Evolutionary conservation across 2,329 filamentous ascomycete species (phyloP).

Genomic region (Lanzia echinophila): DNA sequence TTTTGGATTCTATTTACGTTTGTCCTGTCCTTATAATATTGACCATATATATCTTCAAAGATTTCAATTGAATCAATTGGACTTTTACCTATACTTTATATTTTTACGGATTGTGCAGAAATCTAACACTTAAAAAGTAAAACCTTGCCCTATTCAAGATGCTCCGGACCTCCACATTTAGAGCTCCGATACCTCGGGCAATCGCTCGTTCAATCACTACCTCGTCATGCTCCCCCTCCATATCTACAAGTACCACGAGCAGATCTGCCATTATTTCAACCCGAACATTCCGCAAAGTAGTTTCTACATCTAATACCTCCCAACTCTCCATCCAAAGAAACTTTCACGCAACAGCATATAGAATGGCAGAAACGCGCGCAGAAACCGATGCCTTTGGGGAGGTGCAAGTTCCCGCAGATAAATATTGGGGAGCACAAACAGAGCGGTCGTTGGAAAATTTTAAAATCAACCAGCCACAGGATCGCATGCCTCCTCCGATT

Average conservation of each 20-base stretch:
- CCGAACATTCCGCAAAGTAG: not conserved
- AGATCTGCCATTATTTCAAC: slow-evolving; percentile 7
- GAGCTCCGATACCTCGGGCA: slow-evolving; percentile 8
- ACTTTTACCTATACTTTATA: not conserved
- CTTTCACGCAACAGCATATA: slow-evolving; percentile 29
- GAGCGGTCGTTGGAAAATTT: slow-evolving; percentile 96
- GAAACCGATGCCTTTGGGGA: slow-evolving; percentile 98
- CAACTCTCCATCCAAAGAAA: slow-evolving; percentile 15
- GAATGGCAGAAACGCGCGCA: slow-evolving; percentile 55
- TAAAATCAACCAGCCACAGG: slow-evolving; percentile 97
- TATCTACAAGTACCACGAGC: slow-evolving; percentile 1
- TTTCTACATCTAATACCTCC: slow-evolving; percentile 9
- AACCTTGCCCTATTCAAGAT: not conserved
- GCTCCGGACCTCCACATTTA: slow-evolving; percentile 8
- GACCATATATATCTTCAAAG: not conserved
- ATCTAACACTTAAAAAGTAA: not conserved
- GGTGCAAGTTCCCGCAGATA: slow-evolving; percentile 83
- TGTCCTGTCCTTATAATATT: not conserved
- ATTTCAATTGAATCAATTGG: slow-evolving; percentile 5
- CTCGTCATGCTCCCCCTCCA: slow-evolving; percentile 4
- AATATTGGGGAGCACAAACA: slow-evolving; percentile 98
- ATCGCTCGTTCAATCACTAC: slow-evolving; percentile 5
- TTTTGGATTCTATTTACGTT: too few species aligned
- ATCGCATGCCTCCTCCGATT: slow-evolving; percentile 93
- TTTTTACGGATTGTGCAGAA: not conserved